Conservation (phyloP, 495 filamentous ascomycete species). For the Cercophora samala region DNA sequence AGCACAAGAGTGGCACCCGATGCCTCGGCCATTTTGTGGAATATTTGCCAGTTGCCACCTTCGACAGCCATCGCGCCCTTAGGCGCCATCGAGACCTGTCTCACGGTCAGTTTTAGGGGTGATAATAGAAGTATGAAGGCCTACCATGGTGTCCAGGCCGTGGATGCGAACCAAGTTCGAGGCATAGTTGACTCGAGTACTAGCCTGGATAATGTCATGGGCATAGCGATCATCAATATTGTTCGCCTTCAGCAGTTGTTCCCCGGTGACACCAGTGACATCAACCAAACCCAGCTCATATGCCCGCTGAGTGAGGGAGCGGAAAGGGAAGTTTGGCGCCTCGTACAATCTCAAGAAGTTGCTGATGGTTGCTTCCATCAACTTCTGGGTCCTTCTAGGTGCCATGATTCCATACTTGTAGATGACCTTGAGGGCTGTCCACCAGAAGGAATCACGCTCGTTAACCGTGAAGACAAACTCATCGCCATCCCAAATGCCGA, state of each 20-base stretch:
- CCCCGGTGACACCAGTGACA: constrained; percentile 65
- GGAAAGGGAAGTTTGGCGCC: constrained; percentile 76
- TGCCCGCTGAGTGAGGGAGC: constrained; percentile 63
- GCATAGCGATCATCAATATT: constrained; percentile 63
- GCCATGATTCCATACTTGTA: constrained; percentile 77
- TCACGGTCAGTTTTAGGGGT: background rate
- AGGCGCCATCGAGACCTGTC: constrained; percentile 61
- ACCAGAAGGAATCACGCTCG: constrained; percentile 59
- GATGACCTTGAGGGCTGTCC: constrained; percentile 71
- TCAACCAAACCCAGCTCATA: constrained; percentile 61
- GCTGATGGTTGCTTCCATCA: constrained; percentile 68
- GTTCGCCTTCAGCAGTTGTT: constrained; percentile 66
- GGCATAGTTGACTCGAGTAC: constrained; percentile 92
- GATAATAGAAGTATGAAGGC: background rate
- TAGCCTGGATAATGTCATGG: constrained; percentile 85
- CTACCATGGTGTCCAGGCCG: constrained; percentile 81
- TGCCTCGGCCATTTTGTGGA: constrained; percentile 69
- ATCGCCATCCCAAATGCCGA: constrained; percentile 86
- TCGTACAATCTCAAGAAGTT: constrained; percentile 82
- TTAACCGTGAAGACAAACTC: constrained; percentile 63
- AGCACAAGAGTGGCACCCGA: constrained; percentile 59
- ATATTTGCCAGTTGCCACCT: constrained; percentile 96
- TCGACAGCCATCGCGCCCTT: constrained; percentile 75
- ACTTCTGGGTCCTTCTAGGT: constrained; percentile 66
- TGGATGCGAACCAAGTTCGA: constrained; percentile 84